These are phyloP conservation scores for Clavariopsis aquatica DNA, from an alignment of 495 filamentous ascomycete genomes.

Conservation along the genomic window DNA sequence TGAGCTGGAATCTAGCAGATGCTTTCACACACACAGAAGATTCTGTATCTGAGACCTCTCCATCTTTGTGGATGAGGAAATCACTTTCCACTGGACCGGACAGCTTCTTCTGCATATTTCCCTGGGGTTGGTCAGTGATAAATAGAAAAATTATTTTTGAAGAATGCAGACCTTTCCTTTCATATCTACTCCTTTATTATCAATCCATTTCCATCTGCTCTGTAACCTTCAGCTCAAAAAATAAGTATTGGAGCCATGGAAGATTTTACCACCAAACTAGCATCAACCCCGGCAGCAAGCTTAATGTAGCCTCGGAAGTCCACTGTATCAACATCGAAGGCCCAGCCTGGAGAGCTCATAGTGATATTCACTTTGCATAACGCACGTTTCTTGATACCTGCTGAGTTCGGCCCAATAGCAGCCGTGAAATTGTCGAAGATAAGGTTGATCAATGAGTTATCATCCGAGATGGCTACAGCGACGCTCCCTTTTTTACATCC, in stretches of 20 bases:
- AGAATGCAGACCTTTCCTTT: slow-evolving; percentile 21
- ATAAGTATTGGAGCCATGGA: no score
- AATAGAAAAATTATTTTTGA: no score
- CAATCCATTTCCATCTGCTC: slow-evolving; percentile 33
- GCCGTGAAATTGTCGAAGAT: slow-evolving; percentile 31
- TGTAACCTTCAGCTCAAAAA: no score
- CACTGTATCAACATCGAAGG: slow-evolving; percentile 25
- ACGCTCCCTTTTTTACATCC: slow-evolving; percentile 30
- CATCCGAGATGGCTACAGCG: slow-evolving; percentile 9
- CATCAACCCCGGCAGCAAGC: slow-evolving; percentile 16
- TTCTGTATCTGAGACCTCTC: slow-evolving; percentile 15
- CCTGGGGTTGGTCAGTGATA: slow-evolving; percentile 11
- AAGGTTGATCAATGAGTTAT: slow-evolving; percentile 26
- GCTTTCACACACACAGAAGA: slow-evolving; percentile 17
- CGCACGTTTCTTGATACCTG: slow-evolving; percentile 10
- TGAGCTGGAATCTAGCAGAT: slow-evolving; percentile 25
- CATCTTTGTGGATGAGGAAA: slow-evolving; percentile 29
- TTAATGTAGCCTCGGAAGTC: slow-evolving; percentile 24
- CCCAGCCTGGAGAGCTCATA: slow-evolving; percentile 19
- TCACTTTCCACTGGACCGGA: slow-evolving; percentile 19
- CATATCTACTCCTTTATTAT: slow-evolving; percentile 21
- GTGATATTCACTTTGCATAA: slow-evolving; percentile 26
- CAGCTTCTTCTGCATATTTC: slow-evolving; percentile 23
- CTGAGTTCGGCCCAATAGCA: slow-evolving; percentile 23
- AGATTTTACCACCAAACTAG: slow-evolving; percentile 9